Base-by-base conservation (phyloP, 2,329 filamentous ascomycete genomes). In the Thielaviopsis punctulata region DNA sequence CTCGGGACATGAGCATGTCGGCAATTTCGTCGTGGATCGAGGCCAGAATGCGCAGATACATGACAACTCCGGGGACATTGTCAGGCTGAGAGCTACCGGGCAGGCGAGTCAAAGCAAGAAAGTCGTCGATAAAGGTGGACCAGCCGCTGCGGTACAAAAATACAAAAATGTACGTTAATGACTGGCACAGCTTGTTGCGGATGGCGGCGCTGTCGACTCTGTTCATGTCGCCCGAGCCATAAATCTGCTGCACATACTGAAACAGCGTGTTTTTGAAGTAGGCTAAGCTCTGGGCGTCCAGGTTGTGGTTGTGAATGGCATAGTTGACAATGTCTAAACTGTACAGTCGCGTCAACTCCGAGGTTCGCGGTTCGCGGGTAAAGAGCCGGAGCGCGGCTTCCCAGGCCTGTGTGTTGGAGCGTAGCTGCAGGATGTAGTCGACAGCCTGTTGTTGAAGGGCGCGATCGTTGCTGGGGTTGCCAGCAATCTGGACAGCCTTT, bases 1-100 rank as follows among this genome's bases (percentile, higher is more conserved):
- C 81, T 39, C 90, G 79, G 47, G 83, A 80, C 51, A 96, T 76
- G 58, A 96, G 75, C 59, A 92, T 81, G 68, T 98, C 92, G 57
- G 90, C 92, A 61, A 98, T 95, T 66, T 98, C 92, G 61, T 98
- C 92, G 62, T 98, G 92, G 46, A 98, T 82, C 30, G 89, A 92
- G 58, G 82, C 78, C 46, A 96, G 75, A 57, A 95, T 80, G 49
- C 90, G 84, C 52, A 98, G 76, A 67, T 95, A 96, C 60, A 98
- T 79, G 30, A 89, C 71, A 47, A 92, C 84, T 3, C 86, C 90
- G 1, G 75, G 65, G 36, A 79, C 67, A 62, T 94, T 95, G 62
- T 87, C 80, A 57, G 72, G 76, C 44, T 68, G 66, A 48, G 72
- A 69, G 58, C 77, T 77, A 57, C 78, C 75, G 22, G 76, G 70